These are phyloP conservation scores for Saccharomyces uvarum DNA, from an alignment of 1,139 yeast genomes.

Conservation along the genomic window DNA sequence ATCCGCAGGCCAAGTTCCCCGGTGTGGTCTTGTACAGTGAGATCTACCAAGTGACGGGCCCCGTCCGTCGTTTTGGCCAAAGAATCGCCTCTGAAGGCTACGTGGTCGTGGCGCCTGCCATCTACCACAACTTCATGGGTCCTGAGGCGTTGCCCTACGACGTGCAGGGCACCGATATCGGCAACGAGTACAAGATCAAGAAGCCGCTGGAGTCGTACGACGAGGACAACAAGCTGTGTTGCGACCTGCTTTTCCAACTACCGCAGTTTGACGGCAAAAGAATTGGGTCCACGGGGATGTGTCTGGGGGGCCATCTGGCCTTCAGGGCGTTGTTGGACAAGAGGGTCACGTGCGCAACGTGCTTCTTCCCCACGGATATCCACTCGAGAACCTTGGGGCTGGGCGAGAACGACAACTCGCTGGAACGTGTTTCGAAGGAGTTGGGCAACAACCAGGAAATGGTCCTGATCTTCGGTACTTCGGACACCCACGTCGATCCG, in stretches of 20 bases:
- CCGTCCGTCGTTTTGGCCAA: constrained; percentile 70
- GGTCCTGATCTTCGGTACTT: constrained; percentile 65
- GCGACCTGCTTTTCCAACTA: constrained; percentile 52
- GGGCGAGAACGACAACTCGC: constrained; percentile 57
- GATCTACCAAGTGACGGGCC: constrained; percentile 69
- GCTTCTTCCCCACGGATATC: constrained; percentile 78
- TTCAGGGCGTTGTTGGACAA: constrained; percentile 64
- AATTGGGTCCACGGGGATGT: constrained; percentile 81
- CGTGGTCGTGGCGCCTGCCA: constrained; percentile 70
- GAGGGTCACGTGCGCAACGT: constrained; percentile 58
- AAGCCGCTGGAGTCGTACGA: constrained; percentile 69
- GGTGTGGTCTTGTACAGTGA: constrained; percentile 75
- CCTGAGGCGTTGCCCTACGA: constrained; percentile 66
- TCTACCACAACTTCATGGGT: constrained; percentile 64
- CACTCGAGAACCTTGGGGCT: constrained; percentile 57
- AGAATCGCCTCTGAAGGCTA: constrained; percentile 76
- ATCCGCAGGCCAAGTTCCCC: constrained; percentile 70
- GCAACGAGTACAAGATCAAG: constrained; percentile 58
- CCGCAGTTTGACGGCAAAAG: constrained; percentile 58
- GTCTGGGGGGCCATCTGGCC: constrained; percentile 80
- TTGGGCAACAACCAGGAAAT: constrained; percentile 45
- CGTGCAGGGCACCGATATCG: constrained; percentile 65
- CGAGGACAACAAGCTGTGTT: constrained; percentile 59
- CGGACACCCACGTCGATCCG: constrained; percentile 75
- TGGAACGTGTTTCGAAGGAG: constrained; percentile 45